phyloP scores from a whole-genome alignment of 495 filamentous ascomycete species.

The Aspergillus cristatus region DNA sequence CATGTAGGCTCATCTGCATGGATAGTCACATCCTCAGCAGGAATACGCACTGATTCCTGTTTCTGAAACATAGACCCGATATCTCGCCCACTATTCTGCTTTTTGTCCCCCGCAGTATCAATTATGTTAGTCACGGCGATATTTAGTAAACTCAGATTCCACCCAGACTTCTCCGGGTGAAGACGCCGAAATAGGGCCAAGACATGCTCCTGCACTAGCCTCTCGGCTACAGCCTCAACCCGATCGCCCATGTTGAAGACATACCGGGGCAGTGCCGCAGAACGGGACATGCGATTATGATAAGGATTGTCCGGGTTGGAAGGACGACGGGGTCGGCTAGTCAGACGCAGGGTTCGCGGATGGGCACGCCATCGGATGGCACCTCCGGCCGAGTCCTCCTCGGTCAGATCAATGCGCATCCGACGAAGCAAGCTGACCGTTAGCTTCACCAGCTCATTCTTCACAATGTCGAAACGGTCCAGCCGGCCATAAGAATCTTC shows the following conservation, averaged over 20 bases:
- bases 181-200: constrained; percentile 64
- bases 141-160: constrained; percentile 77
- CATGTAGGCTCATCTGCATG: too few species aligned
- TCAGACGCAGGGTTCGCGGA: constrained; percentile 66
- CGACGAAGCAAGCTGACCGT: constrained; percentile 62
- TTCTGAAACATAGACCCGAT: constrained; percentile 61
- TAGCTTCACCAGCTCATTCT: constrained; percentile 54
- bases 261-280: constrained; percentile 55
- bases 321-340: constrained; percentile 62
- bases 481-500: constrained; percentile 79
- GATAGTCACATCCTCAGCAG: constrained; percentile 1
- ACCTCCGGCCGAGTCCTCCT: constrained; percentile 21
- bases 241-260: constrained; percentile 54
- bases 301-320: constrained; percentile 47
- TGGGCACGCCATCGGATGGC: constrained; percentile 51
- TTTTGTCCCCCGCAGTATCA: constrained; percentile 43
- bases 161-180: constrained; percentile 58
- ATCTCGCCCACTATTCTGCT: constrained; percentile 43
- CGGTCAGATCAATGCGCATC: constrained; percentile 68
- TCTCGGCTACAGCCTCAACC: constrained; percentile 50
- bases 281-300: constrained; percentile 61
- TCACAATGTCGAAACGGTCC: constrained; percentile 48
- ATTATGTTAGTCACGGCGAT: constrained; percentile 81
- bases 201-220: constrained; percentile 57
- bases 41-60: constrained; percentile 55